Percentiles rank a stretch among this genome's conserved stretches.
These are phyloP conservation scores for Zymoseptoria pseudotritici DNA, from an alignment of 2,329 filamentous ascomycete genomes.

Conservation along the genomic window DNA sequence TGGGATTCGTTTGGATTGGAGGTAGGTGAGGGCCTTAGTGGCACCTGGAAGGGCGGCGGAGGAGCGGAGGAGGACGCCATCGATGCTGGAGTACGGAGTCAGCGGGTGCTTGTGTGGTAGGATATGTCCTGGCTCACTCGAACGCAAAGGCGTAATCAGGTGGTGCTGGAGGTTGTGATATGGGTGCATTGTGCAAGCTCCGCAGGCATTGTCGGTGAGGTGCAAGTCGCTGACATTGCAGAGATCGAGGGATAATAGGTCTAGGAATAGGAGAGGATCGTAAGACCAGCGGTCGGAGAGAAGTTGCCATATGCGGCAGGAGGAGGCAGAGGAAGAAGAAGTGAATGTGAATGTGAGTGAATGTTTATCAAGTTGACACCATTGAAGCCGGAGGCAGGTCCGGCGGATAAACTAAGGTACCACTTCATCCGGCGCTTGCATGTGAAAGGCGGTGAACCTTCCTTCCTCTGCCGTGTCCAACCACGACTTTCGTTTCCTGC, in stretches of 20 bases:
- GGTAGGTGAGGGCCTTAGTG: constrained; percentile 60
- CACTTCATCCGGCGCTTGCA: neutral
- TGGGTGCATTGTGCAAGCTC: neutral
- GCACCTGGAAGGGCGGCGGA: constrained; percentile 73
- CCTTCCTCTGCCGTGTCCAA: too few species aligned
- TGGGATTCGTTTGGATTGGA: constrained; percentile 69
- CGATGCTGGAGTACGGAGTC: constrained; percentile 55
- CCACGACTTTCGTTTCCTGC: too few species aligned
- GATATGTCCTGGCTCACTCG: constrained; percentile 36
- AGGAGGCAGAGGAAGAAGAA: neutral
- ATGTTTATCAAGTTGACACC: neutral
- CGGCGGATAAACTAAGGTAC: neutral
- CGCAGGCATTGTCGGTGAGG: neutral
- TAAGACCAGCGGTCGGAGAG: neutral
- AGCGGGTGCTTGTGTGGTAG: constrained; percentile 5
- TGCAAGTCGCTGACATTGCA: neutral
- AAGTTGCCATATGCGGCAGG: neutral
- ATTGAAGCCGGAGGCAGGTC: neutral
- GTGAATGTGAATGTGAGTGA: neutral
- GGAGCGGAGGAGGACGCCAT: constrained; percentile 87
- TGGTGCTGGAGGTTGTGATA: neutral
- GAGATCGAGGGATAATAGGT: neutral
- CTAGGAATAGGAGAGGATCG: neutral
- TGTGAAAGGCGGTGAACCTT: neutral
- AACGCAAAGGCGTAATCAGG: constrained; percentile 51